Percentiles rank a stretch among this genome's conserved stretches.
phyloP scores from a whole-genome alignment of 192 early-diverging fungal species.

The Backusella luteola region DNA sequence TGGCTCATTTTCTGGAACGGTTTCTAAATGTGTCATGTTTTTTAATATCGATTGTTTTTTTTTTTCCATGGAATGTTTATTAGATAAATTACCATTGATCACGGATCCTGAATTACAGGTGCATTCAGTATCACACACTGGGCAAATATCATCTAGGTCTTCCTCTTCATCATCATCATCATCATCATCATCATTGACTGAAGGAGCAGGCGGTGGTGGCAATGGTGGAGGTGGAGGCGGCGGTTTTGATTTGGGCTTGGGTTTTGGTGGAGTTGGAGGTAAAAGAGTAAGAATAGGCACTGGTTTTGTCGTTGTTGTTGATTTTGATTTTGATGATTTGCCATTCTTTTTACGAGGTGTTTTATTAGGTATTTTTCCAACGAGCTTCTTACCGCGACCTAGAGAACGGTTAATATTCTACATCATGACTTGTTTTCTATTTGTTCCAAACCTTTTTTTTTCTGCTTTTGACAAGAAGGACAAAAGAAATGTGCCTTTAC shows the following conservation, averaged over 20 bases:
- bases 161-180: conserved; percentile 44
- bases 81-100: too few relatives aligned
- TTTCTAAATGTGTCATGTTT: too few relatives aligned
- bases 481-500: conserved; percentile 31
- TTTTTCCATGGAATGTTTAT: too few relatives aligned
- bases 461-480: conserved; percentile 26
- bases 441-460: conserved; percentile 23
- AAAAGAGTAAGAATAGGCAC: neutral
- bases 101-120: conserved; percentile 37
- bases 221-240: neutral
- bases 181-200: conserved; percentile 18
- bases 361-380: neutral
- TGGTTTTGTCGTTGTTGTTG: neutral
- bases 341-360: neutral
- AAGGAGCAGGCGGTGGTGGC: neutral
- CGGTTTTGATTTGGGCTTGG: neutral
- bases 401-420: neutral
- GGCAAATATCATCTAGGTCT: conserved; percentile 54
- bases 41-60: too few relatives aligned
- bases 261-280: conserved; percentile 8
- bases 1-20: neutral
- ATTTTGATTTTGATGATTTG: neutral
- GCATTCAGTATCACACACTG: conserved; percentile 53
- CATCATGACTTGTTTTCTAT: neutral
- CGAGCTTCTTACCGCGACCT: neutral